Conservation (phyloP, 2,329 filamentous ascomycete species). For the Colletotrichum abscissum region DNA sequence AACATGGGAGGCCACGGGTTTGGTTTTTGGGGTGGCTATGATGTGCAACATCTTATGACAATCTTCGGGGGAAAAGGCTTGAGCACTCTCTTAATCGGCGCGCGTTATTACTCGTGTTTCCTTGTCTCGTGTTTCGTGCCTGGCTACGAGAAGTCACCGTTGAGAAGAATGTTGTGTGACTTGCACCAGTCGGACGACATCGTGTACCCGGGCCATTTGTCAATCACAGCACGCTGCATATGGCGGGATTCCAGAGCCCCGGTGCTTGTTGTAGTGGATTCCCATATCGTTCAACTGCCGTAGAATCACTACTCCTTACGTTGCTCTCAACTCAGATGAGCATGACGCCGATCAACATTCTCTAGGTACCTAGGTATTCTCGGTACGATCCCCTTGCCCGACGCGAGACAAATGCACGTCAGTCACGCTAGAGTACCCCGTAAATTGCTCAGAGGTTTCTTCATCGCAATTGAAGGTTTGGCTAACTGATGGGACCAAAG, state of each 20-base stretch:
- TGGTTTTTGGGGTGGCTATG: not conserved
- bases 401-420: too few relatives aligned
- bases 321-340: not conserved
- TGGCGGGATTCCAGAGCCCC: not conserved
- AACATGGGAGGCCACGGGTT: not conserved
- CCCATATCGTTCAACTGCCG: not conserved
- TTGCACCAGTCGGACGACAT: not conserved
- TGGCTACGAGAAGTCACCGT: too few relatives aligned
- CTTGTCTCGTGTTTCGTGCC: not conserved
- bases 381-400: too few relatives aligned
- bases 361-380: too few relatives aligned
- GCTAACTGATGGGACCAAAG: not conserved
- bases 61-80: not conserved
- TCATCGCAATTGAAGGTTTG: not conserved
- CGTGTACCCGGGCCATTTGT: not conserved
- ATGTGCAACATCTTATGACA: conserved; percentile 11
- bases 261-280: not conserved
- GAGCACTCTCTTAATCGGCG: not conserved
- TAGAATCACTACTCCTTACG: not conserved
- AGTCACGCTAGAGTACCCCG: too few relatives aligned
- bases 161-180: not conserved
- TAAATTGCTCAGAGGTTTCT: not conserved
- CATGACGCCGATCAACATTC: not conserved
- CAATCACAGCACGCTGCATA: not conserved
- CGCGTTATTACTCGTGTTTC: not conserved